These are phyloP conservation scores for Calvatia gigantea DNA, from an alignment of 768 basidiomycete species.

Conservation along the genomic window DNA sequence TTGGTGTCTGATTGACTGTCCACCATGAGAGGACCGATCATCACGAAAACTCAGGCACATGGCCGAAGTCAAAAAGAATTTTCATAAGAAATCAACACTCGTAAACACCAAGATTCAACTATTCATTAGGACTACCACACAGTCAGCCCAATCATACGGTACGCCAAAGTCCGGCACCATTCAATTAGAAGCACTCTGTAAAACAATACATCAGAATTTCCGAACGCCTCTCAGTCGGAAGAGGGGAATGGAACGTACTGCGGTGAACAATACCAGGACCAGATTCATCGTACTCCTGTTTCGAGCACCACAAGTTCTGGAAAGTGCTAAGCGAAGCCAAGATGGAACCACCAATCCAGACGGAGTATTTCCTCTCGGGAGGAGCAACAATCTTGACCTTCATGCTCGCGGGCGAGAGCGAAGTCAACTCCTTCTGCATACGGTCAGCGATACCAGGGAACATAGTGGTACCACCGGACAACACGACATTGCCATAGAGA, in stretches of 20 bases:
- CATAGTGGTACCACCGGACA: slow-evolving; percentile 92
- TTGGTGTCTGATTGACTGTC: no score
- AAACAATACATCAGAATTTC: slow-evolving; percentile 1
- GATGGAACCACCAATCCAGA: slow-evolving; percentile 91
- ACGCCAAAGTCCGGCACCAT: not conserved
- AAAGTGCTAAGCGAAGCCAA: slow-evolving; percentile 89
- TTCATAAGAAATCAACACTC: not conserved
- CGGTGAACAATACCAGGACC: slow-evolving; percentile 80
- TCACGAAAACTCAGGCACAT: no score
- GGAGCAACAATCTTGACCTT: slow-evolving; percentile 96
- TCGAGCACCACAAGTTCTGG: slow-evolving; percentile 95
- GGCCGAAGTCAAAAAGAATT: not conserved
- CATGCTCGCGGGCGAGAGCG: slow-evolving; percentile 83
- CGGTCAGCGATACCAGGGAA: slow-evolving; percentile 96
- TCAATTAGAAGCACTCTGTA: slow-evolving; percentile 30
- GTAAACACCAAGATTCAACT: not conserved
- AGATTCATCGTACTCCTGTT: slow-evolving; percentile 89
- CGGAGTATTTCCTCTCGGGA: slow-evolving; percentile 92
- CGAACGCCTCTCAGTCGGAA: no score
- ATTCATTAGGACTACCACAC: not conserved
- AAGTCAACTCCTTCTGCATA: slow-evolving; percentile 91
- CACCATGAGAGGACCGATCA: no score
- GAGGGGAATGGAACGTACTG: slow-evolving; percentile 41
- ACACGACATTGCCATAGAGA: slow-evolving; percentile 77
- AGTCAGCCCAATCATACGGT: not conserved